Evolutionary conservation across 805 yeast genomes (phyloP).

Genomic region (Ogataea henricii): DNA sequence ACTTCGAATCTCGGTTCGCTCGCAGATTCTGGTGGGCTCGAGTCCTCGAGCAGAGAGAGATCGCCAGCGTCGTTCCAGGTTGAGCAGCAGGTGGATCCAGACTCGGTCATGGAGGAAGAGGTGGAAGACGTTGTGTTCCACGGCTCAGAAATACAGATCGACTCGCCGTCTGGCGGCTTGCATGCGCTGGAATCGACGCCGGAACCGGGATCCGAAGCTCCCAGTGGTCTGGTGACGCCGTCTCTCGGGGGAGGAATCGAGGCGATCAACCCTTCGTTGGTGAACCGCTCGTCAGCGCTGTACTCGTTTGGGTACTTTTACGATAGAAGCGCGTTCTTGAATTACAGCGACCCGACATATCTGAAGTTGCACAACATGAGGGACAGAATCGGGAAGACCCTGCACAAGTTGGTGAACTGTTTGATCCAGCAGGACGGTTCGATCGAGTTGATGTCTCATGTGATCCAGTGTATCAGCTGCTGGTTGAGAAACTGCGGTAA

Average conservation of each 20-base stretch:
- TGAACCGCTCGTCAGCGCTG: constrained; percentile 29
- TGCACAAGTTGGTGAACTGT: constrained; percentile 58
- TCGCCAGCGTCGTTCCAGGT: not conserved
- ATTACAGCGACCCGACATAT: constrained; percentile 44
- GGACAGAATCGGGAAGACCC: constrained; percentile 48
- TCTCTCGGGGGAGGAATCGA: constrained; percentile 42
- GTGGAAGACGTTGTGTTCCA: not conserved
- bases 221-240: constrained; percentile 34
- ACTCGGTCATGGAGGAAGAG: constrained; percentile 6
- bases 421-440: constrained; percentile 60
- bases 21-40: not conserved
- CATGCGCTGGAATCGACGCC: constrained; percentile 21
- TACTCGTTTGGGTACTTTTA: constrained; percentile 35
- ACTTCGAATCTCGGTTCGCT: constrained; percentile 11
- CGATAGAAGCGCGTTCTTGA: constrained; percentile 23
- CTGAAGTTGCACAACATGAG: constrained; percentile 60
- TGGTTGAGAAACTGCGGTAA: constrained; percentile 50
- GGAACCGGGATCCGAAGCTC: constrained; percentile 32
- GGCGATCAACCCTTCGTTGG: constrained; percentile 42
- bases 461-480: constrained; percentile 63
- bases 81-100: constrained; percentile 1
- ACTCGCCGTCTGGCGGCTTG: not conserved
- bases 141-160: not conserved
- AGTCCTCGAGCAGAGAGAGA: not conserved
- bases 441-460: constrained; percentile 58